Percentiles rank a stretch among this genome's conserved stretches.
Conservation (phyloP, 1,139 yeast species). For the Yamadazyma aaseri region DNA sequence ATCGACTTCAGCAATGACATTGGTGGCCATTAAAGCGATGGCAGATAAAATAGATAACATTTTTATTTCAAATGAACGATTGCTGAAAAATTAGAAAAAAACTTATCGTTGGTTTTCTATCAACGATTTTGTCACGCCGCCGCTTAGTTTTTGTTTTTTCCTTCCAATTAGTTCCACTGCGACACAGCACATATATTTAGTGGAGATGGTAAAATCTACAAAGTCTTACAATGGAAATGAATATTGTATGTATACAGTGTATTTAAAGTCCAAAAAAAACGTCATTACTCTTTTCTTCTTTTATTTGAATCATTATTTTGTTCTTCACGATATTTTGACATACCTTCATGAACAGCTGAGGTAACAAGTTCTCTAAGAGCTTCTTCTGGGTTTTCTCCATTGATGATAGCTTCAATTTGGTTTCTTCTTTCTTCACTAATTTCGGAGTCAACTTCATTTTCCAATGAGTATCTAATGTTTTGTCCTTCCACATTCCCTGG, state of each 20-base stretch:
- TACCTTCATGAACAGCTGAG: slow-evolving; percentile 58
- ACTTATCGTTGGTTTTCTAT: background rate
- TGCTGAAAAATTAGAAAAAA: too few relatives aligned
- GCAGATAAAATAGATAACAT: slow-evolving; percentile 6
- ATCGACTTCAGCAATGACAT: slow-evolving; percentile 8
- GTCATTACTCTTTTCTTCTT: slow-evolving; percentile 19
- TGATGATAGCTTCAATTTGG: slow-evolving; percentile 66
- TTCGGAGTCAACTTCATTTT: slow-evolving; percentile 38
- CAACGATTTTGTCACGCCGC: too few relatives aligned
- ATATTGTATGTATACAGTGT: too few relatives aligned
- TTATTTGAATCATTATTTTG: slow-evolving; percentile 16
- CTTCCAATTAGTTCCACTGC: too few relatives aligned
- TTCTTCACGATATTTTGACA: slow-evolving; percentile 27
- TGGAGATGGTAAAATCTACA: too few relatives aligned
- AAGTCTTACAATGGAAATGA: too few relatives aligned
- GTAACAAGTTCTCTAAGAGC: slow-evolving; percentile 67
- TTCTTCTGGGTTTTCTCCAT: slow-evolving; percentile 77
- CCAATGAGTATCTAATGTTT: slow-evolving; percentile 56
- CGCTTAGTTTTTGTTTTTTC: too few relatives aligned
- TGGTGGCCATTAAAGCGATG: slow-evolving; percentile 9
- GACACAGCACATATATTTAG: too few relatives aligned
- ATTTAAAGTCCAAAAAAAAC: too few relatives aligned
- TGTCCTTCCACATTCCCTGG: slow-evolving; percentile 50
- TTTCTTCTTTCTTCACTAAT: slow-evolving; percentile 53
- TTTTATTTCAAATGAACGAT: too few relatives aligned